A percentile compares a stretch with the other conserved stretches of the same genome.
Conservation (phyloP, 129 eudicot species). For the Smallanthus sonchifolius region DNA sequence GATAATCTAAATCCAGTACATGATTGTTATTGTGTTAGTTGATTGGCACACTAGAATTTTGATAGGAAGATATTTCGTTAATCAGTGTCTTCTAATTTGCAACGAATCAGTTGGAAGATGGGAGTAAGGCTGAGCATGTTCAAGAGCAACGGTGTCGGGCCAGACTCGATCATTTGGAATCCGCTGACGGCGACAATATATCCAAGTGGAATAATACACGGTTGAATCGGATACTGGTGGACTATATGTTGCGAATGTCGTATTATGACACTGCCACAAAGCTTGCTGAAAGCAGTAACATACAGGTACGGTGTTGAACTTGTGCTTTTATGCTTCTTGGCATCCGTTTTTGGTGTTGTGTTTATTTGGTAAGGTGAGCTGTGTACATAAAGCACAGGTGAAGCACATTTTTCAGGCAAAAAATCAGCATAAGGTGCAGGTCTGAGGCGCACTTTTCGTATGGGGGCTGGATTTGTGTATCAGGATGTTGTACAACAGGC, state of each 20-base stretch:
- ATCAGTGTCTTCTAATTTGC: constrained; percentile 8
- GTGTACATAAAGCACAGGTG: no score
- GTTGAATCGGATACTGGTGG: constrained; percentile 84
- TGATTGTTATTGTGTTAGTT: neutral
- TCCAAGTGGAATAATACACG: constrained; percentile 73
- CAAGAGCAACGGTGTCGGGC: constrained; percentile 88
- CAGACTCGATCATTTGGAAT: constrained; percentile 81
- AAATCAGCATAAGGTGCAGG: no score
- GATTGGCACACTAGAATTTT: neutral
- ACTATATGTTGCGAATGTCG: constrained; percentile 95
- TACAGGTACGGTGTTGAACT: constrained; percentile 83
- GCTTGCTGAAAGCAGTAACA: constrained; percentile 80
- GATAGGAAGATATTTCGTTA: neutral
- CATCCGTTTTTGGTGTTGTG: neutral
- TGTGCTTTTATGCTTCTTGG: neutral
- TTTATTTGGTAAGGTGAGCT: no score
- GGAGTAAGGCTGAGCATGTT: constrained; percentile 66
- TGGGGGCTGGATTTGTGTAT: no score
- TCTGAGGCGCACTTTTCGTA: no score
- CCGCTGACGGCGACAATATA: constrained; percentile 66
- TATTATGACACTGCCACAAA: constrained; percentile 79
- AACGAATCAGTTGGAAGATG: constrained; percentile 80
- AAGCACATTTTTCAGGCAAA: no score
- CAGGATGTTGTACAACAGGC: no score
- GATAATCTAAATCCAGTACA: constrained; percentile 2